Evolutionary conservation across 768 basidiomycete species (phyloP).

Genomic region (Tylopilus rubrobrunneus): DNA sequence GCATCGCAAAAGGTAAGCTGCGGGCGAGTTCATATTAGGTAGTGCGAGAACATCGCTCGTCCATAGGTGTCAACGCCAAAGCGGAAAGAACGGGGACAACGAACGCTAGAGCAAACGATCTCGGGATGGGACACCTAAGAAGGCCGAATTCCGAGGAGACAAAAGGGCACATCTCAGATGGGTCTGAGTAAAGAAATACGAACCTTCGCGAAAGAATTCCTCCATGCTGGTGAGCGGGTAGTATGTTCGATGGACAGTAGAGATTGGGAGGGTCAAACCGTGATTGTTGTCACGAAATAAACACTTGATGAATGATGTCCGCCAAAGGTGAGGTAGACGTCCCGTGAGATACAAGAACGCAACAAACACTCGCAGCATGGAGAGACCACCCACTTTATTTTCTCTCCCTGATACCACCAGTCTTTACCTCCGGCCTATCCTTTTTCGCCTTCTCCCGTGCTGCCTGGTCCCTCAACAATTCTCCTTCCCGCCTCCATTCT

Average conservation of each 20-base stretch:
- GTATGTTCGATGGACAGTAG: background rate
- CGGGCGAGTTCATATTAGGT: slow-evolving; percentile 1
- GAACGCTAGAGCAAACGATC: slow-evolving; percentile 3
- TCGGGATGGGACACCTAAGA: background rate
- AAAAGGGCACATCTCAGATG: slow-evolving; percentile 8
- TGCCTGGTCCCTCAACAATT: slow-evolving; percentile 31
- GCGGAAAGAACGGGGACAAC: slow-evolving; percentile 7
- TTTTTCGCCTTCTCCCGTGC: slow-evolving; percentile 13
- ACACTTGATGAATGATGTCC: too few relatives aligned
- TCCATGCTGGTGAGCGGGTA: background rate
- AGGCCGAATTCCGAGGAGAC: slow-evolving; percentile 1
- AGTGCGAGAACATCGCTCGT: slow-evolving; percentile 12
- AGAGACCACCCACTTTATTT: slow-evolving; percentile 17
- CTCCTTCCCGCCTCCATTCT: slow-evolving; percentile 76
- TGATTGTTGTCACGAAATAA: too few relatives aligned
- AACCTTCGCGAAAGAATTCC: background rate
- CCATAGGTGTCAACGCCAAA: background rate
- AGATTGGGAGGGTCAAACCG: background rate
- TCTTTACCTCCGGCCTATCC: background rate
- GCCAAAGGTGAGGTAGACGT: too few relatives aligned
- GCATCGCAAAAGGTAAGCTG: slow-evolving; percentile 8
- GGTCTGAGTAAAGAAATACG: background rate
- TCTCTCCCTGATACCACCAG: slow-evolving; percentile 26
- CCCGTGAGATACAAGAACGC: background rate
- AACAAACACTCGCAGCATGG: background rate